Percentiles rank a stretch among this genome's conserved stretches.
phyloP scores from a whole-genome alignment of 139 green algal genomes.

The Micractinium sp. region DNA sequence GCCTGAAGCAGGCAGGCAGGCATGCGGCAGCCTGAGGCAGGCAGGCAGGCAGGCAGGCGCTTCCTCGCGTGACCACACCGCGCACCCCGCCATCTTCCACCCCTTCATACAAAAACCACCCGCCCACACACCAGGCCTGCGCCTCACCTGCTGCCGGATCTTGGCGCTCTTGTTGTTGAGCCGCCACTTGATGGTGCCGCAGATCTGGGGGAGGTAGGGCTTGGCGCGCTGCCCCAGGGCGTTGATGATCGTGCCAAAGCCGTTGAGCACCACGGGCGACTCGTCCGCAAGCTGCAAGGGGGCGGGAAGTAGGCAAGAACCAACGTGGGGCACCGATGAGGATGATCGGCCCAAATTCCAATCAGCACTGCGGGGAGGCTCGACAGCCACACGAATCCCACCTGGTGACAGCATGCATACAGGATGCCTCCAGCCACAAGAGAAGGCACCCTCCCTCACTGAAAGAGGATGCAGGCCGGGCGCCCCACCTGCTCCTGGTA shows the following conservation, averaged over 20 bases:
- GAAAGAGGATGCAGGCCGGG: no score
- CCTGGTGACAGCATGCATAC: background rate
- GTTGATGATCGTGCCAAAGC: slow-evolving; percentile 97
- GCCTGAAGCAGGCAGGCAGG: no score
- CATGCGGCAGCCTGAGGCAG: no score
- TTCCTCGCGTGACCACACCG: background rate
- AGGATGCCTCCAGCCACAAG: background rate
- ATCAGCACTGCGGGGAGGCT: background rate
- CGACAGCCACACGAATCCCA: background rate
- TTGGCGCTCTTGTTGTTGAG: slow-evolving; percentile 99
- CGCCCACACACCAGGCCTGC: background rate
- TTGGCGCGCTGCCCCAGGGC: slow-evolving; percentile 90
- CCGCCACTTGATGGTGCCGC: slow-evolving; percentile 99
- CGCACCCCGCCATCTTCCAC: background rate
- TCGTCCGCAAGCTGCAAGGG: slow-evolving; percentile 62
- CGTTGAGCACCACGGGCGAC: slow-evolving; percentile 93
- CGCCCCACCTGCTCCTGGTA: slow-evolving; percentile 95
- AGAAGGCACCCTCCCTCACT: background rate
- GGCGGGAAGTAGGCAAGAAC: no score
- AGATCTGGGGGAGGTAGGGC: slow-evolving; percentile 98
- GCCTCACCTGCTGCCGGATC: slow-evolving; percentile 80
- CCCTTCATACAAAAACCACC: background rate
- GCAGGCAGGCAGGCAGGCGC: no score
- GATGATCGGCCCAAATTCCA: no score
- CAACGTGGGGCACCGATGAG: no score